Evolutionary conservation across 208 protist species (phyloP).

Genomic region (Leishmania aethiopica): DNA sequence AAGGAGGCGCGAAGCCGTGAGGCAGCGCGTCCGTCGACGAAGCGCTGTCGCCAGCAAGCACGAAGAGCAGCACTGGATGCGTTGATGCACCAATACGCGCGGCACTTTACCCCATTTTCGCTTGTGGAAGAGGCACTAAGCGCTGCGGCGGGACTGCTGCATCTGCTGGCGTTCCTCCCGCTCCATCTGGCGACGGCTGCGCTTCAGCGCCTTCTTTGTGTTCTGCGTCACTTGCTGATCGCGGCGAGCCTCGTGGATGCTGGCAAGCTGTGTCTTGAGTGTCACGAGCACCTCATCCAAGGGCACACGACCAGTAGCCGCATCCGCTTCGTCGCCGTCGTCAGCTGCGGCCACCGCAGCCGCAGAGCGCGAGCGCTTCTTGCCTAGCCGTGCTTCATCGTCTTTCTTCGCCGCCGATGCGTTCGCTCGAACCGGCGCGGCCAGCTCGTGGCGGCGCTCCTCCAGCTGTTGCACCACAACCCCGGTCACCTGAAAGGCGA

Average conservation of each 20-base stretch:
- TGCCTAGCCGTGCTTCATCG: constrained; percentile 8
- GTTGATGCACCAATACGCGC: background rate
- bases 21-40: background rate
- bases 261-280: constrained; percentile 37
- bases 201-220: constrained; percentile 39
- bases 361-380: constrained; percentile 13
- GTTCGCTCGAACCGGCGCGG: background rate
- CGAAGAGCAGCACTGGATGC: background rate
- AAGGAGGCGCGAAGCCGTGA: background rate
- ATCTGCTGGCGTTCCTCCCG: constrained; percentile 26
- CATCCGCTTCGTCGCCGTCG: background rate
- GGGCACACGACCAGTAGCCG: constrained; percentile 6
- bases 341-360: background rate
- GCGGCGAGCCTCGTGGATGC: constrained; percentile 30
- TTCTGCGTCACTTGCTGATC: constrained; percentile 37
- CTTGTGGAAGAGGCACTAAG: background rate
- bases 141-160: constrained; percentile 6
- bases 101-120: background rate
- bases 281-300: constrained; percentile 36
- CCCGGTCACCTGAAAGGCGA: constrained; percentile 51
- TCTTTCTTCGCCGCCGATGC: background rate
- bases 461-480: constrained; percentile 82
- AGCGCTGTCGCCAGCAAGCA: background rate
- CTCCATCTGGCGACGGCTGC: constrained; percentile 44
- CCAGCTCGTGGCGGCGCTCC: constrained; percentile 45